Conservation (phyloP, 192 early-diverging fungal species). For the Coemansia sp. region DNA sequence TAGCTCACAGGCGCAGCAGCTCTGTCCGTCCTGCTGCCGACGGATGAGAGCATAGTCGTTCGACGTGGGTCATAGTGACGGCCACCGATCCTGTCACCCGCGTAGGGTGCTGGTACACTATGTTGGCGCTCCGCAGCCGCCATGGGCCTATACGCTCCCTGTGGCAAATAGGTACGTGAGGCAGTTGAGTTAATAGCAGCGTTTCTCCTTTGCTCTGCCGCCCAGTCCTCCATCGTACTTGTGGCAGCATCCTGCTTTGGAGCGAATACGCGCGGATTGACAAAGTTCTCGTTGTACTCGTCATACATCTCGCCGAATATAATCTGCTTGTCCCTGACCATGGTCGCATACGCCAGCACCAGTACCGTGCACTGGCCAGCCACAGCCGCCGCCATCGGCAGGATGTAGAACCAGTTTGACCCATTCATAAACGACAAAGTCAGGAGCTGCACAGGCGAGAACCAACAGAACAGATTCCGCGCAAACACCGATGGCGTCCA, state of each 20-base stretch:
- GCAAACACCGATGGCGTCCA: slow-evolving; percentile 53
- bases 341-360: slow-evolving; percentile 31
- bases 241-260: slow-evolving; percentile 56
- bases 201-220: slow-evolving; percentile 14
- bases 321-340: slow-evolving; percentile 64
- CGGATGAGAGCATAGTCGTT: slow-evolving; percentile 2
- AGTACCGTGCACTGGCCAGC: slow-evolving; percentile 57
- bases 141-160: not conserved
- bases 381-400: slow-evolving; percentile 58
- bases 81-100: not conserved
- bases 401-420: slow-evolving; percentile 61
- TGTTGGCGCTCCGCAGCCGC: not conserved
- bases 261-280: slow-evolving; percentile 64
- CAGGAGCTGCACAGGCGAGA: slow-evolving; percentile 64
- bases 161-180: slow-evolving; percentile 7
- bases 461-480: slow-evolving; percentile 62
- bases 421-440: slow-evolving; percentile 54
- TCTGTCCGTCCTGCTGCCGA: not conserved
- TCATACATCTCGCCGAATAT: slow-evolving; percentile 60
- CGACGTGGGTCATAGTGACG: not conserved
- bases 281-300: slow-evolving; percentile 67
- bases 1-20: slow-evolving; percentile 1
- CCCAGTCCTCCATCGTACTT: slow-evolving; percentile 49
- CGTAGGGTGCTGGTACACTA: not conserved
- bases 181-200: not conserved